Evolutionary conservation across 2,329 filamentous ascomycete genomes (phyloP).

Genomic region (Ophiognomonia clavigignenti-juglandacearum): DNA sequence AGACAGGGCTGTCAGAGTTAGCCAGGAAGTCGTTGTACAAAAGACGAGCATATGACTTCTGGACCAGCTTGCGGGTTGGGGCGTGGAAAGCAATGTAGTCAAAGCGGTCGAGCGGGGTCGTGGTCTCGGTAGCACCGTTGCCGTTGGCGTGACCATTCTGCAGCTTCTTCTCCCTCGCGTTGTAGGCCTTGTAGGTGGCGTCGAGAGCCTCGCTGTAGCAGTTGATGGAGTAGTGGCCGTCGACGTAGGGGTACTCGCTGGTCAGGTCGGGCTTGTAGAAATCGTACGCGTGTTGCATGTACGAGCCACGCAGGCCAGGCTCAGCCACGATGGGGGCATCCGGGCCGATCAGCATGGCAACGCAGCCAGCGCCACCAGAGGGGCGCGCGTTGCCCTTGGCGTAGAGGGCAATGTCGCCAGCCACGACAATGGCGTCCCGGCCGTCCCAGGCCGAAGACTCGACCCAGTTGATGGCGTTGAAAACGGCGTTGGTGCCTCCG

Average conservation of each 20-base stretch:
- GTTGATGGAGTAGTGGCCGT: conserved; percentile 76
- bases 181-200: conserved; percentile 76
- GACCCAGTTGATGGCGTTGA: conserved; percentile 81
- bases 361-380: conserved; percentile 73
- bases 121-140: conserved; percentile 48
- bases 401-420: conserved; percentile 80
- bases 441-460: conserved; percentile 86
- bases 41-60: conserved; percentile 79
- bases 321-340: conserved; percentile 73
- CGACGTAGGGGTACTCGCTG: conserved; percentile 82
- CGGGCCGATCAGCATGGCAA: conserved; percentile 75
- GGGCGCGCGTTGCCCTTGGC: conserved; percentile 78
- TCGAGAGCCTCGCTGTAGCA: conserved; percentile 81
- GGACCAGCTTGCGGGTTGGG: conserved; percentile 81
- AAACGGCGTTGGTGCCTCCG: conserved; percentile 77
- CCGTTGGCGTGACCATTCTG: conserved; percentile 49
- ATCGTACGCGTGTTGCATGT: conserved; percentile 82
- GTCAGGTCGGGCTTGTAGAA: conserved; percentile 89
- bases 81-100: conserved; percentile 81
- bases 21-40: conserved; percentile 81
- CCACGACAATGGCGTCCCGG: conserved; percentile 72
- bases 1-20: conserved; percentile 62
- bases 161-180: conserved; percentile 62
- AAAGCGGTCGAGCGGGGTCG: conserved; percentile 71
- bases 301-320: conserved; percentile 72